phyloP scores from a whole-genome alignment of 1,284 basidiomycete genomes.

The Ceratobasidium sp. region DNA sequence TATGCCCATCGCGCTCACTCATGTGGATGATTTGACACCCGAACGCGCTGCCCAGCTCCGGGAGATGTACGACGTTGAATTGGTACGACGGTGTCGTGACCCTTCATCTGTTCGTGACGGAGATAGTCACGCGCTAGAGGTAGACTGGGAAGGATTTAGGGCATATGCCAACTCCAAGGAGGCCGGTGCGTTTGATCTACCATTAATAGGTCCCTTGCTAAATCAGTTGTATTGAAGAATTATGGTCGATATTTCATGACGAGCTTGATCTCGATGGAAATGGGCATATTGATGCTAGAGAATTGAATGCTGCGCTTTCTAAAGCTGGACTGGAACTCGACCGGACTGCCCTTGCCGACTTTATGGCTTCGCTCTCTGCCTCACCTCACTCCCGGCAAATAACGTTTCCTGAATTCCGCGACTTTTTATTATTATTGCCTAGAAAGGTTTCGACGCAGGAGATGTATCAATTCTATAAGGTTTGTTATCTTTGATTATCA shows the following conservation, averaged over 20 bases:
- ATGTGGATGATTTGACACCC: constrained; percentile 61
- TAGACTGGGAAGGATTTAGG: constrained; percentile 83
- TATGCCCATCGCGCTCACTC: constrained; percentile 49
- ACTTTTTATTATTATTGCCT: constrained; percentile 88
- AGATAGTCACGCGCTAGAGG: constrained; percentile 51
- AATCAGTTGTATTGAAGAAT: constrained; percentile 63
- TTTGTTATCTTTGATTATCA: constrained; percentile 52
- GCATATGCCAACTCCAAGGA: constrained; percentile 81
- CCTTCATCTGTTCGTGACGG: constrained; percentile 58
- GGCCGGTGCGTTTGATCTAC: constrained; percentile 60
- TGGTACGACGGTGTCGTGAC: constrained; percentile 68
- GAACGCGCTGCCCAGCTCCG: constrained; percentile 76
- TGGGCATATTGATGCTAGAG: constrained; percentile 78
- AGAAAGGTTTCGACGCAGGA: constrained; percentile 82
- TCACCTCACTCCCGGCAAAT: constrained; percentile 74
- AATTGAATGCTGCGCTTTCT: constrained; percentile 73
- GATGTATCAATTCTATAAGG: constrained; percentile 88
- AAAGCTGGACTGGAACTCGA: constrained; percentile 80
- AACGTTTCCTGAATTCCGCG: constrained; percentile 86
- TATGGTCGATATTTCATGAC: constrained; percentile 90
- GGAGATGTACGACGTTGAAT: constrained; percentile 80
- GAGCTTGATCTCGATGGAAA: constrained; percentile 88
- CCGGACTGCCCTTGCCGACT: constrained; percentile 74
- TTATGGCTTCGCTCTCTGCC: constrained; percentile 81
- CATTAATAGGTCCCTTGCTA: constrained; percentile 48